A percentile compares a stretch with the other conserved stretches of the same genome.
Evolutionary conservation across 345 rosid genomes (phyloP).

Genomic region (Syzygium aromaticum): DNA sequence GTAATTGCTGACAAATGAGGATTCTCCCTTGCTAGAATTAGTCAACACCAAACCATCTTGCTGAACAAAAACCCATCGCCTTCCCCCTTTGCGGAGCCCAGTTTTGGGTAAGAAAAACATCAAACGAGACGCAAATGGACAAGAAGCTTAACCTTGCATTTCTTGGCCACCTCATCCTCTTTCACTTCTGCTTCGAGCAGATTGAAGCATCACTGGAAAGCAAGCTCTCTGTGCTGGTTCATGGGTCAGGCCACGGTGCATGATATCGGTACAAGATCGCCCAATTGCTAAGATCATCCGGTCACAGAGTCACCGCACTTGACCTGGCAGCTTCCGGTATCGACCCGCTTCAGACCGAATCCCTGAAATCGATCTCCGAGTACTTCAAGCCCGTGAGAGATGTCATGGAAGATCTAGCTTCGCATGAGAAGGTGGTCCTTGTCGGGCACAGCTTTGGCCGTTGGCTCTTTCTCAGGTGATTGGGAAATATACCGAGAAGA

Average conservation of each 20-base stretch:
- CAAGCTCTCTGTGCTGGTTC: constrained; percentile 22
- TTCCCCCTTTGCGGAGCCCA: neutral
- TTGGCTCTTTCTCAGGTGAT: constrained; percentile 22
- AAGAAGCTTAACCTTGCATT: neutral
- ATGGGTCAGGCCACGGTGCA: constrained; percentile 29
- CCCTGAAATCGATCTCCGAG: constrained; percentile 6
- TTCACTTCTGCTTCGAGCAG: neutral
- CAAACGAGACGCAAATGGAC: neutral
- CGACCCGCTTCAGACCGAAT: constrained; percentile 6
- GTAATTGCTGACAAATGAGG: neutral
- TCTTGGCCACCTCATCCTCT: neutral
- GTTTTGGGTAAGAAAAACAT: neutral
- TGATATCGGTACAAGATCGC: constrained; percentile 27
- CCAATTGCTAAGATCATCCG: constrained; percentile 11
- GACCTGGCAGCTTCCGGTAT: constrained; percentile 27
- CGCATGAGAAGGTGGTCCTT: constrained; percentile 14
- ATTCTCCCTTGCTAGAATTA: neutral
- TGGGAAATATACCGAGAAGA: constrained; percentile 16
- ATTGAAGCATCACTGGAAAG: neutral
- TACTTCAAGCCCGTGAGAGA: constrained; percentile 8
- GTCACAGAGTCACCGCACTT: constrained; percentile 19
- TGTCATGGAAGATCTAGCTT: constrained; percentile 8
- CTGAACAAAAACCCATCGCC: neutral
- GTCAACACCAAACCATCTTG: neutral
- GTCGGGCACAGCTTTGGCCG: constrained; percentile 26